Evolutionary conservation across 139 green algal genomes (phyloP).

Genomic region (Tetraselmis chui): DNA sequence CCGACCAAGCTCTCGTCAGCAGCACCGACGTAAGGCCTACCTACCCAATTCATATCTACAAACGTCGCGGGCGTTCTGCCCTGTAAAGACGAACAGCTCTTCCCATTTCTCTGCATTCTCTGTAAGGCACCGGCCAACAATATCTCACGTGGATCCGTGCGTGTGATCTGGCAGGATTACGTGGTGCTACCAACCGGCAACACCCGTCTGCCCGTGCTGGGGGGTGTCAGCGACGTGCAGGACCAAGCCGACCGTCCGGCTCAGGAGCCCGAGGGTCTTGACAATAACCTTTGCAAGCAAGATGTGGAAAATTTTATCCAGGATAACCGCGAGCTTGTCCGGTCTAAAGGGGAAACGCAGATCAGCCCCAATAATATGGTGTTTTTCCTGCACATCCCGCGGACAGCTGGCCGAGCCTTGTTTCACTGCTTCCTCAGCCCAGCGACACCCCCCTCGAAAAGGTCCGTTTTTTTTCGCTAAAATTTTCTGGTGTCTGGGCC

Average conservation of each 20-base stretch:
- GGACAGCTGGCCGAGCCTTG: slow-evolving; percentile 85
- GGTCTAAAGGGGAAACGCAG: background rate
- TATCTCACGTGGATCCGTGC: too few relatives aligned
- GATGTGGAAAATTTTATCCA: background rate
- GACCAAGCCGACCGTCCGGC: background rate
- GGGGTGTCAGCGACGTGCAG: background rate
- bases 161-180: background rate
- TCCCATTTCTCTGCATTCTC: too few relatives aligned
- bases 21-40: too few relatives aligned
- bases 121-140: too few relatives aligned
- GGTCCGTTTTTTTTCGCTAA: too few relatives aligned
- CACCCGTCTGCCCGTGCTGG: background rate
- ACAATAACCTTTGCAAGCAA: background rate
- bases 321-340: background rate
- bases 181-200: background rate
- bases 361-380: slow-evolving; percentile 42
- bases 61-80: too few relatives aligned
- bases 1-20: too few relatives aligned
- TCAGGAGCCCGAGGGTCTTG: background rate
- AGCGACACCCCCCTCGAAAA: slow-evolving; percentile 7
- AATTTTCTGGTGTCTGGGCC: too few relatives aligned
- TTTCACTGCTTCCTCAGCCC: slow-evolving; percentile 76
- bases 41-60: too few relatives aligned
- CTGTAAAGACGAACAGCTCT: too few relatives aligned
- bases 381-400: slow-evolving; percentile 92